phyloP scores from a whole-genome alignment of 1,284 basidiomycete species.

The Trametes sp. region DNA sequence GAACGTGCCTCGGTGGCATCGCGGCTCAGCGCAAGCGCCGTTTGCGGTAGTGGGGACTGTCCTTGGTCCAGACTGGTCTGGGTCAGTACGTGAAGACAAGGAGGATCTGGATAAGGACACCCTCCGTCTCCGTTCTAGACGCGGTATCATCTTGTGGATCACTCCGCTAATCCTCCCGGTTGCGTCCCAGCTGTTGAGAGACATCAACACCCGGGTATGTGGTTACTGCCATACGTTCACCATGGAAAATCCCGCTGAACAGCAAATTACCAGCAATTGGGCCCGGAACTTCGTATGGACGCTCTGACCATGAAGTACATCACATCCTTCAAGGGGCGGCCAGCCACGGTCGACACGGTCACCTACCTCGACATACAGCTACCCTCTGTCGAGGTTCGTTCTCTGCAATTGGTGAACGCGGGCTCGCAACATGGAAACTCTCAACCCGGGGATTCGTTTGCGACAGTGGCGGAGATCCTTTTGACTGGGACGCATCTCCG shows the following conservation, averaged over 20 bases:
- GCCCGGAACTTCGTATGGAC: conserved; percentile 42
- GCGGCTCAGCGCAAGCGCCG: background rate
- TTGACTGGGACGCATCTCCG: conserved; percentile 9
- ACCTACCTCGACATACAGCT: conserved; percentile 33
- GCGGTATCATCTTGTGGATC: conserved; percentile 30
- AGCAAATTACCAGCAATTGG: too few relatives aligned
- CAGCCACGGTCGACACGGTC: background rate
- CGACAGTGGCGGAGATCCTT: conserved; percentile 20
- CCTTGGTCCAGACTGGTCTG: background rate
- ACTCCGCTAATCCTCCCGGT: conserved; percentile 38
- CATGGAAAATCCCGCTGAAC: too few relatives aligned
- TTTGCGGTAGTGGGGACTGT: background rate
- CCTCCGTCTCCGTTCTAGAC: conserved; percentile 30
- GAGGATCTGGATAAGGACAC: conserved; percentile 26
- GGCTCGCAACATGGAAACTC: background rate
- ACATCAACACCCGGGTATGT: conserved; percentile 35
- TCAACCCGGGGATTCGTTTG: conserved; percentile 4
- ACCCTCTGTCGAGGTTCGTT: conserved; percentile 26
- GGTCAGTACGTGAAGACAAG: conserved; percentile 4
- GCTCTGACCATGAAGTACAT: conserved; percentile 36
- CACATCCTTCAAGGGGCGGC: conserved; percentile 23
- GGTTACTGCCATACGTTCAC: background rate
- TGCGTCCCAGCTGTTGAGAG: conserved; percentile 27
- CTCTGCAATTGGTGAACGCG: conserved; percentile 26
- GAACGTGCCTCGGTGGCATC: conserved; percentile 12